Evolutionary conservation across 805 yeast species (phyloP), one percentile per base, ranked within the genome.

Genomic region (Suhomyces sp.): DNA sequence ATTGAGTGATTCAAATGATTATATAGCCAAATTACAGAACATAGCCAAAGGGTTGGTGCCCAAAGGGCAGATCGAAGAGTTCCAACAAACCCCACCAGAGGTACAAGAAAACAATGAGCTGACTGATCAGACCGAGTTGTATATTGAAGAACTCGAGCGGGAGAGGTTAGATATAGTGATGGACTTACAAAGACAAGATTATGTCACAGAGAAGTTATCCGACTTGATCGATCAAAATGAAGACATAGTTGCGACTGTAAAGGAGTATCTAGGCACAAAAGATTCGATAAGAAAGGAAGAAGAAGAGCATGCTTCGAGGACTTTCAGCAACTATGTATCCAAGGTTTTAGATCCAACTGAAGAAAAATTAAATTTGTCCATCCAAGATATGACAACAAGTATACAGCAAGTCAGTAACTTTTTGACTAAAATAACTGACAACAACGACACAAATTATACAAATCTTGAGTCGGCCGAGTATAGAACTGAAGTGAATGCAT

Each of bases 131-230:
- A 44, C 19, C 49, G 43, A 27, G 49, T n/a, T 45, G 44, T 6
- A 46, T 35, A 35, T 46, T 3, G 20, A 19, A 8, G 43, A 57
- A 43, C 54, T 74, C 27, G 73, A 73, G 51, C 52, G 57, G 40
- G 62, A 63, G 41, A 54, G 78, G 39, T 49, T 72, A 6, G 59
- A 57, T 7, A 55, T 72, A 25, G 63, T 72, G 0, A 67, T 69
- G 73, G 71, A 65, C n/a, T 54, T 75, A n/a, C 78, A 75, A 54
- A 60, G 64, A 40, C 76, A 73, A 46, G 75, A 72, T 43, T 71
- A 58, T 46, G 49, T 71, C 3, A 47, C 64, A 5, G 67, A 59
- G 6, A 68, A 71, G 53, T 53, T 74, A n/a, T 37, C 50, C 17
- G 76, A 69, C 37, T 54, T 75, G 45, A 58, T 71, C 3, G 57